Evolutionary conservation across 495 filamentous ascomycete genomes (phyloP).

Genomic region (Articulospora tetracladia): DNA sequence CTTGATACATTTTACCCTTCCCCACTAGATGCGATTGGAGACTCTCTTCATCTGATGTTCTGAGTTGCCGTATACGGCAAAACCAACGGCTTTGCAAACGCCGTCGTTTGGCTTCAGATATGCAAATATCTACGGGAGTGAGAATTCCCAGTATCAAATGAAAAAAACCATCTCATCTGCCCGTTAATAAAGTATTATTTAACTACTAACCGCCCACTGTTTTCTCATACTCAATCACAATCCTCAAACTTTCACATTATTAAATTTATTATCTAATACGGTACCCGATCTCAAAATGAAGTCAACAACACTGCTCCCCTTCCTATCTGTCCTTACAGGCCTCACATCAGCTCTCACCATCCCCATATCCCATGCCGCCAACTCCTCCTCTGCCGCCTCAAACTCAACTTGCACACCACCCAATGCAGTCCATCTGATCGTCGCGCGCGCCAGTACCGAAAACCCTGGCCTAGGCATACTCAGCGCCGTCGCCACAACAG

Average conservation of each 20-base stretch:
- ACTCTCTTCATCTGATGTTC: background rate
- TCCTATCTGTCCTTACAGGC: background rate
- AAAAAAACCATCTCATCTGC: no score
- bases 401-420: background rate
- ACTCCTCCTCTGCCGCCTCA: background rate
- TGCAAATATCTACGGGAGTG: background rate
- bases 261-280: background rate
- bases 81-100: background rate
- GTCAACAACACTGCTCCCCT: background rate
- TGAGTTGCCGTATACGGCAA: background rate
- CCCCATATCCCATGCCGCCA: background rate
- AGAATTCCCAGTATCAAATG: background rate
- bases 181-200: no score
- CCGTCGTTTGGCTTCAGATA: background rate
- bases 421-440: constrained; percentile 24
- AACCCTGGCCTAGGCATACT: constrained; percentile 22
- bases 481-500: constrained; percentile 21
- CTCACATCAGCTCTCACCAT: background rate
- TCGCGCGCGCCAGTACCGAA: constrained; percentile 26
- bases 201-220: no score
- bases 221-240: background rate
- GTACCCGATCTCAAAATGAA: background rate
- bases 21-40: background rate
- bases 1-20: background rate
- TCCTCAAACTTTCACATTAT: background rate